Base-by-base conservation (phyloP, 306 rosid species). In the Medicago ruthenica region DNA sequence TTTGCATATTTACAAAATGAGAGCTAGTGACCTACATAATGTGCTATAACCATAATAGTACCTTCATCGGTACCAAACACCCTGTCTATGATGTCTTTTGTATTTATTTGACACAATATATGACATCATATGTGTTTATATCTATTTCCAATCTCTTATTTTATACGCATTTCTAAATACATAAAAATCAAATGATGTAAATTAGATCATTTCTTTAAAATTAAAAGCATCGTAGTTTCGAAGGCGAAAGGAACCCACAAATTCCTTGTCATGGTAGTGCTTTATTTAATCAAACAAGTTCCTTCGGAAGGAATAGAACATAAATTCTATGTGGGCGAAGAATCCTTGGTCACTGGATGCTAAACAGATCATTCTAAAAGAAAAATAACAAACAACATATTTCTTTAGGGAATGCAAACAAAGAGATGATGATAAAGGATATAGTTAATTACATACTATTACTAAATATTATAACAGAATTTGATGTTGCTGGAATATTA, bases 351-450 rank as follows among this genome's bases (percentile, higher is more conserved):
- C 76, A 53, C 75, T 74, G 58, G 55, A 80, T 67, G 86, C 70
- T 83, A 71, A 79, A 73, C 79, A 60, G 27, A 79, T 79, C 70
- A 75, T 70, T 82, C 82, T 80, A 90, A 84, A 65, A 48, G 85
- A 85, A 84, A 84, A 77, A 81, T 81, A 82, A 82, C 89, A 87
- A 84, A 86, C 86, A 70, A 78, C 75, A 74, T 85, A 81, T 87
- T 84, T 87, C 83, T 70, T 76, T 45, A 40, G n/a, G 50, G 74
- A 63, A 80, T 79, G 79, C 72, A 83, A 86, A 90, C 96, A 87
- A 90, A 65, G 18, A 79, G 80, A 86, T 74, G 69, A 74, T 71
- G 88, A 76, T 87, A 87, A 87, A 83, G 13, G 65, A 72, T 69
- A 78, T 45, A 27, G 31, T 27, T 27, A 27, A 27, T 27, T 27